phyloP scores from a whole-genome alignment of 305 asterid genomes.

The Fraxinus floribunda region DNA sequence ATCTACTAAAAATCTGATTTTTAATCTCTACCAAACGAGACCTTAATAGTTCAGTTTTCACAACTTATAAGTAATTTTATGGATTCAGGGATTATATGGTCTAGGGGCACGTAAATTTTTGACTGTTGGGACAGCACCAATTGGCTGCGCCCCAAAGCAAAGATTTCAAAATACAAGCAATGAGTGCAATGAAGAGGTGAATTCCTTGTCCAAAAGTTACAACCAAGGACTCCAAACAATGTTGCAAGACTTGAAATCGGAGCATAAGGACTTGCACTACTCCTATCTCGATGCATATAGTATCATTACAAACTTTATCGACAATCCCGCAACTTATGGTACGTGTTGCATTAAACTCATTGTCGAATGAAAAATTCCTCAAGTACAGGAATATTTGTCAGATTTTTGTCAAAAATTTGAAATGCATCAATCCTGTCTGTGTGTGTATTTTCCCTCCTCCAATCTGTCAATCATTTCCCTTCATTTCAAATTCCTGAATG shows the following conservation, averaged over 20 bases:
- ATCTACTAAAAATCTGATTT: too few species aligned
- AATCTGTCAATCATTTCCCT: too few species aligned
- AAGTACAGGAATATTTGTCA: too few species aligned
- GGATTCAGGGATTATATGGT: slow-evolving; percentile 30
- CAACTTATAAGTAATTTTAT: not conserved
- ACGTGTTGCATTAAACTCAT: not conserved
- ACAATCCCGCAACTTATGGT: slow-evolving; percentile 44
- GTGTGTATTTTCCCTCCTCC: too few species aligned
- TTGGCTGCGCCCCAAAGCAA: slow-evolving; percentile 49
- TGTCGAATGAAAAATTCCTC: too few species aligned
- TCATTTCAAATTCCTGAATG: too few species aligned
- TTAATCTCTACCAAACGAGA: too few species aligned
- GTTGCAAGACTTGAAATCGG: slow-evolving; percentile 46
- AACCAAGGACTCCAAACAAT: slow-evolving; percentile 32
- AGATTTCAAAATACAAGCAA: slow-evolving; percentile 23
- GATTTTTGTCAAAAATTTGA: too few species aligned
- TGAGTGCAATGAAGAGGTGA: slow-evolving; percentile 44
- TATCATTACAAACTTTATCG: slow-evolving; percentile 32
- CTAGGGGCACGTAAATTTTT: slow-evolving; percentile 45
- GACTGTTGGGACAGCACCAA: slow-evolving; percentile 34
- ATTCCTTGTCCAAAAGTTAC: slow-evolving; percentile 40
- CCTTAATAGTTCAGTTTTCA: not conserved
- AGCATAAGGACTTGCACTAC: slow-evolving; percentile 47
- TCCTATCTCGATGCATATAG: slow-evolving; percentile 49
- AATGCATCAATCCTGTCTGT: too few species aligned